Conservation (phyloP, 352 stramenopile species). For the Paralagenidium karlingii region DNA sequence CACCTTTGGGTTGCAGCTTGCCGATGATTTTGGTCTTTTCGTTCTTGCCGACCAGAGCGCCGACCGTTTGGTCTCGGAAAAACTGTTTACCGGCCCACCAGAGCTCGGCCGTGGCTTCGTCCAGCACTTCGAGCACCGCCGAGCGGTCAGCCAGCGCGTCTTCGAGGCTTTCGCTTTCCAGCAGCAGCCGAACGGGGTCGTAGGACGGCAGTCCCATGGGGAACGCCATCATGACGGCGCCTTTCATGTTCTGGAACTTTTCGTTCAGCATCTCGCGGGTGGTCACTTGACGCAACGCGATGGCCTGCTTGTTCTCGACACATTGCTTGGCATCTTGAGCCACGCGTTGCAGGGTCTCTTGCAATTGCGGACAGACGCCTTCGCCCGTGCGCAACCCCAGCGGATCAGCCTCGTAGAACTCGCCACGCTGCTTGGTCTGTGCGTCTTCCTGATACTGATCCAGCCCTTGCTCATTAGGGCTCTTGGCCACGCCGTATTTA, state of each 20-base stretch:
- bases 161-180: slow-evolving; percentile 60
- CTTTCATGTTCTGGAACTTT: slow-evolving; percentile 88
- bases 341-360: slow-evolving; percentile 62
- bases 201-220: slow-evolving; percentile 88
- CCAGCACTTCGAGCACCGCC: slow-evolving; percentile 63
- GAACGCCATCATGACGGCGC: slow-evolving; percentile 90
- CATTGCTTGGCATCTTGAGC: slow-evolving; percentile 60
- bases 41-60: slow-evolving; percentile 90
- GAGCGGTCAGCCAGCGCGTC: slow-evolving; percentile 48
- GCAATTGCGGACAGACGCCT: slow-evolving; percentile 71
- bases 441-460: slow-evolving; percentile 71
- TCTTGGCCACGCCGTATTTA: slow-evolving; percentile 80
- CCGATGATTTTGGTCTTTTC: slow-evolving; percentile 90
- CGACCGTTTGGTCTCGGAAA: slow-evolving; percentile 76
- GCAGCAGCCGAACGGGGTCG: slow-evolving; percentile 76
- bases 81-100: slow-evolving; percentile 96
- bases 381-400: slow-evolving; percentile 81
- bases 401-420: slow-evolving; percentile 81
- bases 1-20: slow-evolving; percentile 86
- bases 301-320: slow-evolving; percentile 52
- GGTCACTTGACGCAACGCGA: slow-evolving; percentile 47
- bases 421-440: slow-evolving; percentile 33
- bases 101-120: slow-evolving; percentile 81
- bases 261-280: slow-evolving; percentile 64
- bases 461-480: slow-evolving; percentile 68